Percentiles rank a stretch among this genome's conserved stretches.
phyloP scores from a whole-genome alignment of 192 early-diverging fungal genomes.

The Globomyces pollinis-pini region DNA sequence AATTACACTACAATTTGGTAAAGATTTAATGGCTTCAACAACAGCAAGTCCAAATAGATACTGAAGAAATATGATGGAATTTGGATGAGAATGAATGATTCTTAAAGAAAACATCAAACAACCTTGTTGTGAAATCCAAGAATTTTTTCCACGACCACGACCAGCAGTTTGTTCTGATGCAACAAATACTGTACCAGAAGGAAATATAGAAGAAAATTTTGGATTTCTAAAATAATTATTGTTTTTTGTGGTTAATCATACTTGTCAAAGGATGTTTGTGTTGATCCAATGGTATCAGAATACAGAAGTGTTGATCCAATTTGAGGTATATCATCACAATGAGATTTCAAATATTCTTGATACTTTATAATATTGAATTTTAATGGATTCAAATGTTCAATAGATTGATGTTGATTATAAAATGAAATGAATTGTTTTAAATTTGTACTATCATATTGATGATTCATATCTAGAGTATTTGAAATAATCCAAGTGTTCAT shows the following conservation, averaged over 20 bases:
- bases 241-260: no score
- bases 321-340: background rate
- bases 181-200: constrained; percentile 71
- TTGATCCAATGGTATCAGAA: constrained; percentile 69
- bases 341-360: constrained; percentile 1
- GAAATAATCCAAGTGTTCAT: no score
- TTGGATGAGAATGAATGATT: constrained; percentile 60
- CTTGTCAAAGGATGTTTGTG: constrained; percentile 91
- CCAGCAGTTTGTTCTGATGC: constrained; percentile 79
- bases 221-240: constrained; percentile 2
- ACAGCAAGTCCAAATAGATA: constrained; percentile 85
- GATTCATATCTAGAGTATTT: no score
- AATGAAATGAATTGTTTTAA: no score
- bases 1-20: constrained; percentile 66
- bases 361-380: background rate
- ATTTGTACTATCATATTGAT: no score
- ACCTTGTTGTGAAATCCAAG: constrained; percentile 90
- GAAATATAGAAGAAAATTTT: constrained; percentile 51
- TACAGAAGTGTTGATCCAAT: constrained; percentile 75
- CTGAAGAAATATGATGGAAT: constrained; percentile 83
- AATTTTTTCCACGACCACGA: constrained; percentile 82
- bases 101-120: constrained; percentile 82
- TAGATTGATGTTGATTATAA: no score
- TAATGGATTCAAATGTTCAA: no score
- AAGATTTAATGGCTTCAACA: constrained; percentile 62